These are phyloP conservation scores for Lactifluus pinguis DNA, from an alignment of 768 basidiomycete species.

Conservation along the genomic window DNA sequence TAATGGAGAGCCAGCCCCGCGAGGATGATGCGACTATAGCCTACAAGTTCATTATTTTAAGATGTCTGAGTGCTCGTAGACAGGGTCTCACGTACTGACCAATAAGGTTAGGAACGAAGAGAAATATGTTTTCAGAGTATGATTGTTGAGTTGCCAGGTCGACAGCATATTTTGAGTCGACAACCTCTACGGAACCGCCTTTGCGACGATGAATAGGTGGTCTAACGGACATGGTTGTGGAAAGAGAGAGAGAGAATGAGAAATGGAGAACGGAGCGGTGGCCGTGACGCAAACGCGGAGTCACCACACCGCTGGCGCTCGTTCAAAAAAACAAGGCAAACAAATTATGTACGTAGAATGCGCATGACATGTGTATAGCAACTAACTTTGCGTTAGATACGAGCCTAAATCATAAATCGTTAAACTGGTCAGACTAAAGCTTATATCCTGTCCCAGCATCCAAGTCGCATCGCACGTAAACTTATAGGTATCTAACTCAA, in stretches of 20 bases:
- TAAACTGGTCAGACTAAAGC: neutral
- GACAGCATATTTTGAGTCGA: slow-evolving; percentile 79
- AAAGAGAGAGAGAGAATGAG: neutral
- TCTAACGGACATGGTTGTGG: slow-evolving; percentile 16
- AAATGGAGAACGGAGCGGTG: too few relatives aligned
- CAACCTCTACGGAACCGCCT: slow-evolving; percentile 52
- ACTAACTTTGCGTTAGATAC: neutral
- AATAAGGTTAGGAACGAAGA: slow-evolving; percentile 96
- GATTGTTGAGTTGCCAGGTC: slow-evolving; percentile 80
- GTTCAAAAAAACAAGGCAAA: neutral
- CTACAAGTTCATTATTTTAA: slow-evolving; percentile 31
- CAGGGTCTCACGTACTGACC: slow-evolving; percentile 37
- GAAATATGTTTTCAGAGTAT: slow-evolving; percentile 92
- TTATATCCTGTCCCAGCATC: neutral
- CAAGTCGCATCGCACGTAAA: neutral
- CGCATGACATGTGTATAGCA: neutral
- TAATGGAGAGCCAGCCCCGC: slow-evolving; percentile 83
- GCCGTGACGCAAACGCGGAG: neutral
- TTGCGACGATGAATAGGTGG: slow-evolving; percentile 28
- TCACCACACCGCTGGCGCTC: too few relatives aligned
- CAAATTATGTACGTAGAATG: slow-evolving; percentile 4
- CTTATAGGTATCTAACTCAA: slow-evolving; percentile 6
- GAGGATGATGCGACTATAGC: slow-evolving; percentile 84
- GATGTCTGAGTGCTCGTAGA: neutral
- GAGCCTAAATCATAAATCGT: slow-evolving; percentile 9